A percentile compares a stretch with the other conserved stretches of the same genome.
Evolutionary conservation across 768 basidiomycete species (phyloP).

Genomic region (Auricularia auricula-judae): DNA sequence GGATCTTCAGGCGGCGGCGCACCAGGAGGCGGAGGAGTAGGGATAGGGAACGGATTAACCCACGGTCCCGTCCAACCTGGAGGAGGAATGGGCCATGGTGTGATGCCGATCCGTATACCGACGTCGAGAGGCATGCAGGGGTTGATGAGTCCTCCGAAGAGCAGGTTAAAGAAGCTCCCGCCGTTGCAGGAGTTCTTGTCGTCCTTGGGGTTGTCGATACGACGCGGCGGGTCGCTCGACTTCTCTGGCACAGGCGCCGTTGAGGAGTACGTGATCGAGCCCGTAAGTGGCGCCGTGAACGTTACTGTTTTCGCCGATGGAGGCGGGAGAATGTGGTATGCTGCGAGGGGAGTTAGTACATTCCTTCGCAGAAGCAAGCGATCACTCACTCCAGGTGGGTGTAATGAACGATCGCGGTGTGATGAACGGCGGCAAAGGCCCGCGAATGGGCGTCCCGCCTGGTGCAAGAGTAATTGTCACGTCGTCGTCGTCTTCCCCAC

Average conservation of each 20-base stretch:
- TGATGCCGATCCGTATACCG: neutral
- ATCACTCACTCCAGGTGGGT: neutral
- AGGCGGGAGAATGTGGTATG: neutral
- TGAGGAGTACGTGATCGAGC: neutral
- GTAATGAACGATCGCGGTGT: neutral
- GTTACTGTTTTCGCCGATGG: neutral
- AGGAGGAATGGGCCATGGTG: neutral
- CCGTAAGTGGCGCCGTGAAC: neutral
- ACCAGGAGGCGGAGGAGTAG: neutral
- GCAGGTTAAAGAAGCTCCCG: neutral
- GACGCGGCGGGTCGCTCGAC: neutral
- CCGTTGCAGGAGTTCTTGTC: neutral
- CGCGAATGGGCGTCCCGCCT: neutral
- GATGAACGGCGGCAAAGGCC: neutral
- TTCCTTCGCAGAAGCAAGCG: neutral
- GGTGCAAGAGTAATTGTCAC: neutral
- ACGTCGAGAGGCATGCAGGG: neutral
- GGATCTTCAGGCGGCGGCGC: neutral
- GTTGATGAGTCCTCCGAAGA: neutral
- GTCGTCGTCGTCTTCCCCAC: neutral
- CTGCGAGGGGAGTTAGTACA: neutral
- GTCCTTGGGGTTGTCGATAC: neutral
- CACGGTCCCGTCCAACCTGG: neutral
- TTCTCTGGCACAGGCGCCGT: neutral
- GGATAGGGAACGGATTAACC: neutral